Percentiles rank a stretch among this genome's conserved stretches.
These are phyloP conservation scores for Acanthamoeba lenticulata DNA, from an alignment of 208 protist species.

Conservation along the genomic window DNA sequence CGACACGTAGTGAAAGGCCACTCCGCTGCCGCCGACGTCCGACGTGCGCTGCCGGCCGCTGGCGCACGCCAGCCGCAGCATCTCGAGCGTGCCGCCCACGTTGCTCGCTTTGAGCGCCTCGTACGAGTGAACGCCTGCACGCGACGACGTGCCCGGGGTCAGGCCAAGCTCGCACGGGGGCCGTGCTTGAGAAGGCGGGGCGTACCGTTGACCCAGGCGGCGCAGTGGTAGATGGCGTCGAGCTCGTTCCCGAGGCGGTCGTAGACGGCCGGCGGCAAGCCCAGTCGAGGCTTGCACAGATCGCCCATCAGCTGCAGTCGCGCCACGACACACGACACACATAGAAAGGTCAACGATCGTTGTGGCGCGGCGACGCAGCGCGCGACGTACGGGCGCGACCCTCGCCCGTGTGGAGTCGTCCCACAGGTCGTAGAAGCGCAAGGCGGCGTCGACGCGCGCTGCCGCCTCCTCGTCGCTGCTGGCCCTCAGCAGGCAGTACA, in stretches of 20 bases:
- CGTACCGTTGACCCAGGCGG: constrained; percentile 1
- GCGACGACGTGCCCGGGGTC: too few species aligned
- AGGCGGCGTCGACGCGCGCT: neutral
- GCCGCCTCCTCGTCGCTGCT: neutral
- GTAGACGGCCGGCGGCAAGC: neutral
- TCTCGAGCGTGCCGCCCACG: neutral
- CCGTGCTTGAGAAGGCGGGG: neutral
- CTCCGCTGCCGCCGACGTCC: too few species aligned
- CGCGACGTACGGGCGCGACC: neutral
- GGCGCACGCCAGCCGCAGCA: constrained; percentile 1
- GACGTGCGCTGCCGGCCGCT: neutral
- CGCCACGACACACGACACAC: neutral
- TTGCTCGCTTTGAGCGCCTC: constrained; percentile 33
- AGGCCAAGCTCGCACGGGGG: neutral
- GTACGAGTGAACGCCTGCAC: constrained; percentile 40
- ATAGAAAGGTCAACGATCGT: too few species aligned
- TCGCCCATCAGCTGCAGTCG: neutral
- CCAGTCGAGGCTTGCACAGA: constrained; percentile 35
- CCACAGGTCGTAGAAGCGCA: constrained; percentile 13
- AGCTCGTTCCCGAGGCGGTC: neutral
- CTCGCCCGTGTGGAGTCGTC: neutral
- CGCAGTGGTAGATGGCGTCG: constrained; percentile 39
- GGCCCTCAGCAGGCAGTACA: neutral
- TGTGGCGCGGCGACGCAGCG: neutral
- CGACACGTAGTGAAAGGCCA: constrained; percentile 29